Evolutionary conservation across 2,329 filamentous ascomycete genomes (phyloP), one percentile per base, ranked within the genome.

Genomic region (Penicillium capsulatum): DNA sequence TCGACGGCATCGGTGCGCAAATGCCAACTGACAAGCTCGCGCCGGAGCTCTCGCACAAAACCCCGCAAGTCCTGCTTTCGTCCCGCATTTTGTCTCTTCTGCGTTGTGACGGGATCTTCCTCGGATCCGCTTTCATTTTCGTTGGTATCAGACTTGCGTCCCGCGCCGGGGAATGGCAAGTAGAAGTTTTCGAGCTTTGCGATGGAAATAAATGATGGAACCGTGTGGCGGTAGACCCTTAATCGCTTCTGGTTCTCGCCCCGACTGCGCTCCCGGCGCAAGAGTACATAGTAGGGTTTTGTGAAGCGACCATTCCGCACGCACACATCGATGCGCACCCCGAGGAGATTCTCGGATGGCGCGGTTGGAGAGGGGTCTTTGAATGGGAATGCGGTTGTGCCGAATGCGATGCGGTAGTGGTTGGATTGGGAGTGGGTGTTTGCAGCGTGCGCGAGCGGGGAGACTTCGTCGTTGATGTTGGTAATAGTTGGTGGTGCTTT

Each of bases 321-420:
- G 46, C 63, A 67, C 14, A 71, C 47, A 28, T 72, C 69, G 15
- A 72, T 62, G 9, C 68, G 58, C 8, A 71, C 46, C 2, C 69
- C 69, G 3, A 71, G 50, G 1, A 71, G 51, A 26, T 60, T 59
- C 13, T 24, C 30, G 3, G 17, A 8, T 3, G 51, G 48, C 3
- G 48, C 38, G 6, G 51, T 55, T 2, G 68, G 64, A 0, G 63
- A 63, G 2, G 69, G 69, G 36, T 72, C 69, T 35, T 58, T 63
- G 50, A 70, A 72, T 3, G 68, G 68, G 40, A 72, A 72, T 2
- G 66, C 56, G 1, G 69, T 72, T 8, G 65, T 58, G 4, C 67
- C 67, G 51, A 70, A 70, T 3, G 65, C 65, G 32, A 72, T 58
- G 22, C 68, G 67, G 53, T 71, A 59, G 47, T 67, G 58, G 38